These are phyloP conservation scores for Echeveria elegans DNA, from an alignment of 164 flowering plant genomes.

Conservation along the genomic window DNA sequence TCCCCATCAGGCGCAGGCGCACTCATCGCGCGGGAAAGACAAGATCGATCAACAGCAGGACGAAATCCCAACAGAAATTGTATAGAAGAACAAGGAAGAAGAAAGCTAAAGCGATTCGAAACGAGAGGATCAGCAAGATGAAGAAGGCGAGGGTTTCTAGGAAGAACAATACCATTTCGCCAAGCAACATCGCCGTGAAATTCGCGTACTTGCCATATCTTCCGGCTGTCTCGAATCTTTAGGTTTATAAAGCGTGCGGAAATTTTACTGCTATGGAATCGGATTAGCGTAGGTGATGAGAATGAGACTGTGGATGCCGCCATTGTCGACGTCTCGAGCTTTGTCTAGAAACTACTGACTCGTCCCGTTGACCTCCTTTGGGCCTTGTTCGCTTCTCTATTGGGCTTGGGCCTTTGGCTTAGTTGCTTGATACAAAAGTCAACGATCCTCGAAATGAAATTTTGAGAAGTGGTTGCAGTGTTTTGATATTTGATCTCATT, in stretches of 20 bases:
- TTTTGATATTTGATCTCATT: too few species aligned
- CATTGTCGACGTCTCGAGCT: background rate
- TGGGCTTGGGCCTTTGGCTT: too few species aligned
- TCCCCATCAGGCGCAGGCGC: background rate
- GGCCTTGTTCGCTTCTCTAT: background rate
- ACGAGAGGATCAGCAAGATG: conserved; percentile 6
- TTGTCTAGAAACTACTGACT: background rate
- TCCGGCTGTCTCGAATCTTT: background rate
- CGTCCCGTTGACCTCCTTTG: background rate
- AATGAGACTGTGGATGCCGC: background rate
- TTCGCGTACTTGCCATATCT: background rate
- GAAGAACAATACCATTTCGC: background rate
- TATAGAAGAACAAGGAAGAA: conserved; percentile 5
- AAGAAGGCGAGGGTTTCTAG: background rate
- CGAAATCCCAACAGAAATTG: conserved; percentile 8
- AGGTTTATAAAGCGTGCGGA: background rate
- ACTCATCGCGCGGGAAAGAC: background rate
- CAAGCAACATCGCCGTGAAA: background rate
- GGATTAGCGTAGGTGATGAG: background rate
- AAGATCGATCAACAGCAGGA: background rate
- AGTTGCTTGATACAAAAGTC: too few species aligned
- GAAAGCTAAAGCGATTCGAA: conserved; percentile 7
- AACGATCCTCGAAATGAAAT: too few species aligned
- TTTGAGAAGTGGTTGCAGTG: too few species aligned
- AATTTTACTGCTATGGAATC: background rate